Evolutionary conservation across 2,329 filamentous ascomycete genomes (phyloP), one percentile per base, ranked within the genome.

Genomic region (Cercospora janseana): DNA sequence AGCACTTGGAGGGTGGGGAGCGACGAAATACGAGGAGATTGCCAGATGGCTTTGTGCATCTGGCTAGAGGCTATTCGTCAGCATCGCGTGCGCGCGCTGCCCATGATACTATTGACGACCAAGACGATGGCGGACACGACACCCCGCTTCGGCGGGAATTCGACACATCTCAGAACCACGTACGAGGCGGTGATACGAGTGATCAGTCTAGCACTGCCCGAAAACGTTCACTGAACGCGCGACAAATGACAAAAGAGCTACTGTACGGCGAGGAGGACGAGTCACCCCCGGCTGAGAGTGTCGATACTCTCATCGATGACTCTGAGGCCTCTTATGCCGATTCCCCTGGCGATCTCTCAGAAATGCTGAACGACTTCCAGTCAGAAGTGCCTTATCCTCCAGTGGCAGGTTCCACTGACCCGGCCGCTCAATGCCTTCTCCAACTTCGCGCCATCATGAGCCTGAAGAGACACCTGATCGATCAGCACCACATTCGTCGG

Each of bases 31-130:
- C 51, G 20, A 57, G 47, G 38, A 54, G 53, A 40, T 59, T 57
- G 45, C 56, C 44, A 26, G 61, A 58, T 26, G 59, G 52, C 21
- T 64, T 50, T 60, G 64, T 66, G 3, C 57, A 57, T 26, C 50
- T 58, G 2, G 53, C 60, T 7, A 56, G 63, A 31, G 32, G 61
- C 5, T 65, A 64, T 51, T 54, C 62, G 3, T 64, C 61, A 5
- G 51, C 46, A 24, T 51, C 57, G 13, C 44, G 42, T 12, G 26
- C 41, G 6, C 38, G 37, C 13, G 10, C n/a, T 13, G 20, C 6
- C 6, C n/a, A 15, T 15, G n/a, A 24, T 8, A 26, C 20, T 3
- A 9, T 9, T 9, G 12, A 20, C 5, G 15, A n/a, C 20, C n/a
- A n/a, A n/a, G n/a, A n/a, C n/a, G n/a, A n/a, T n/a, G n/a, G n/a